Percentiles rank a stretch among this genome's conserved stretches.
These are phyloP conservation scores for Flaveria floridana DNA, from an alignment of 140 eudicot species.

Conservation along the genomic window DNA sequence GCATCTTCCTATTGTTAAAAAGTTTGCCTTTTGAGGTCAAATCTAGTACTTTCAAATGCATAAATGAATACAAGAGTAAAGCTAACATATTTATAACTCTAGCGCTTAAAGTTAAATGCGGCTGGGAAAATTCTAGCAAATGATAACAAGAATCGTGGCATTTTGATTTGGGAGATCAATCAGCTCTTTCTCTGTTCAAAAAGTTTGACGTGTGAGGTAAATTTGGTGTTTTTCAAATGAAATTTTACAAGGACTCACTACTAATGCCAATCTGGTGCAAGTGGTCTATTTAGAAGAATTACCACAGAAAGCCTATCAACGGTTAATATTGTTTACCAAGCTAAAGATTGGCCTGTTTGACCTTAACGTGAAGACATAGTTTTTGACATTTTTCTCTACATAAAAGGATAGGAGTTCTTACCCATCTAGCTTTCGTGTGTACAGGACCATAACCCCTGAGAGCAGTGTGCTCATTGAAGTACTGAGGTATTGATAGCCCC, in stretches of 20 bases:
- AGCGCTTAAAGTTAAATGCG: not conserved
- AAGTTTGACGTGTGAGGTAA: not conserved
- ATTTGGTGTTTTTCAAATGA: not conserved
- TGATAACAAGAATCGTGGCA: not conserved
- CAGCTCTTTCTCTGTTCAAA: not conserved
- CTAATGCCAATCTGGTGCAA: not conserved
- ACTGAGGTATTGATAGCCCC: slow-evolving; percentile 93
- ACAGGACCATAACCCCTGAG: slow-evolving; percentile 76
- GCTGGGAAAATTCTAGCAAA: not conserved
- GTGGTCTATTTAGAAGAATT: not conserved
- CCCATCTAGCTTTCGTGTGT: slow-evolving; percentile 91
- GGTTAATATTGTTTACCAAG: not conserved
- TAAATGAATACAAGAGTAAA: not conserved
- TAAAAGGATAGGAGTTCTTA: slow-evolving; percentile 30
- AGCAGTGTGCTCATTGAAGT: slow-evolving; percentile 82
- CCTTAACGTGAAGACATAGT: not conserved
- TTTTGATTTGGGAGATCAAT: not conserved
- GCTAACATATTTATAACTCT: not conserved
- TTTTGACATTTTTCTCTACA: not conserved
- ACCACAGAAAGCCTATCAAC: not conserved
- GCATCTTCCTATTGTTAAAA: not conserved
- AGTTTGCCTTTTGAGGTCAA: slow-evolving; percentile 25
- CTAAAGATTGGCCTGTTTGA: not conserved
- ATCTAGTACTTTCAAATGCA: slow-evolving; percentile 14
- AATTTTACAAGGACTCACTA: not conserved